phyloP scores from a whole-genome alignment of 169 alveolate species.

The Plasmodium vinckei region DNA sequence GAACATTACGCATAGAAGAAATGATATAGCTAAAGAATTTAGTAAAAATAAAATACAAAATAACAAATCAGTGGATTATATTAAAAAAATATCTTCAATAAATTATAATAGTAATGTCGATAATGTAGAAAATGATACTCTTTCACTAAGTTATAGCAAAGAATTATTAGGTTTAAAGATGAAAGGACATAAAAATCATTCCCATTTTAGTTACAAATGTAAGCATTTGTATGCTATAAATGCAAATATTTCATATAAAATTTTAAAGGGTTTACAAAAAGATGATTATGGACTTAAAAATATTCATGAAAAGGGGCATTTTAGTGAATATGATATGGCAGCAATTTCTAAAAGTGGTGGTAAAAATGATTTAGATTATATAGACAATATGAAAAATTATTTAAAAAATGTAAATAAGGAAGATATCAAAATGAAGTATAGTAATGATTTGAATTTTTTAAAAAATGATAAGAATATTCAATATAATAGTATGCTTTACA shows the following conservation, averaged over 20 bases:
- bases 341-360: constrained; percentile 5
- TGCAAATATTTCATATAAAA: constrained; percentile 25
- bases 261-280: constrained; percentile 9
- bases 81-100: constrained; percentile 2
- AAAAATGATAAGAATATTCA: constrained; percentile 20
- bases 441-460: neutral
- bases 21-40: neutral
- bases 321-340: constrained; percentile 45
- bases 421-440: neutral
- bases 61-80: neutral
- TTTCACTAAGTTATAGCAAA: neutral
- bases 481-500: constrained; percentile 1
- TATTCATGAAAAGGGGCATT: constrained; percentile 17
- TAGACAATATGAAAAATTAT: constrained; percentile 7
- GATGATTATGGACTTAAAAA: constrained; percentile 10
- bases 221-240: constrained; percentile 1
- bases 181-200: constrained; percentile 7
- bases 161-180: constrained; percentile 3
- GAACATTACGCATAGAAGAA: neutral
- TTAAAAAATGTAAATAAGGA: constrained; percentile 2
- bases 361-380: neutral
- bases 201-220: neutral
- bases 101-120: neutral
- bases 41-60: constrained; percentile 8
- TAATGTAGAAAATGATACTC: constrained; percentile 11